Evolutionary conservation across 2,329 filamentous ascomycete genomes (phyloP).

Genomic region (Volutella citrinella): DNA sequence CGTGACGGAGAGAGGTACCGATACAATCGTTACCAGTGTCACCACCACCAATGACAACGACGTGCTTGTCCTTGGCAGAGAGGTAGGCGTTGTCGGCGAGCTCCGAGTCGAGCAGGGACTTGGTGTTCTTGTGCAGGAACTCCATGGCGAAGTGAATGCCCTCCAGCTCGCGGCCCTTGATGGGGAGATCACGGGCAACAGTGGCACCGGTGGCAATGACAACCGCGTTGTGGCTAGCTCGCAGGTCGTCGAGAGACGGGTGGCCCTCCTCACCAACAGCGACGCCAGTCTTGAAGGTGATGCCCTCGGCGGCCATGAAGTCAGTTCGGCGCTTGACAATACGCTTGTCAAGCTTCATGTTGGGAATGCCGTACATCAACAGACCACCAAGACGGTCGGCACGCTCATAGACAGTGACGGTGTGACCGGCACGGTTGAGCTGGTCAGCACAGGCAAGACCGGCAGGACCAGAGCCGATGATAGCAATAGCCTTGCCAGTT

Average conservation of each 20-base stretch:
- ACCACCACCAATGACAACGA: conserved; percentile 95
- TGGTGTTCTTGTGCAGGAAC: conserved; percentile 96
- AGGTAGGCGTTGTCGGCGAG: conserved; percentile 83
- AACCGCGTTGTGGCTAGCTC: conserved; percentile 74
- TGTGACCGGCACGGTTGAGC: conserved; percentile 88
- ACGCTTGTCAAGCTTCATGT: conserved; percentile 99
- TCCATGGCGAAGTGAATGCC: conserved; percentile 97
- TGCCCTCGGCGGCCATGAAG: conserved; percentile 87
- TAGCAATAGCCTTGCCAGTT: conserved; percentile 81
- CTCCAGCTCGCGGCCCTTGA: conserved; percentile 81
- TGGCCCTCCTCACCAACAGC: conserved; percentile 71
- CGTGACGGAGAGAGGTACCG: conserved; percentile 91
- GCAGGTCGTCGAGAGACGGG: conserved; percentile 65
- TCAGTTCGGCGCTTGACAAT: conserved; percentile 93
- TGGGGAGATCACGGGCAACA: conserved; percentile 87
- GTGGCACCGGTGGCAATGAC: conserved; percentile 91
- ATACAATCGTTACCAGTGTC: conserved; percentile 98
- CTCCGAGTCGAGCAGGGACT: conserved; percentile 90
- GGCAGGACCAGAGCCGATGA: conserved; percentile 89
- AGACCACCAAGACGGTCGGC: conserved; percentile 87
- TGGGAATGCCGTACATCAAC: conserved; percentile 97
- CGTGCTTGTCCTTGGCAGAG: conserved; percentile 91
- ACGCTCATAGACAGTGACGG: conserved; percentile 88
- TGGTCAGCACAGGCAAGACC: conserved; percentile 90
- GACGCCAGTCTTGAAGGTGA: conserved; percentile 76